Evolutionary conservation across 306 rosid species (phyloP), one percentile per base, ranked within the genome.

Genomic region (Sicyos edulis): DNA sequence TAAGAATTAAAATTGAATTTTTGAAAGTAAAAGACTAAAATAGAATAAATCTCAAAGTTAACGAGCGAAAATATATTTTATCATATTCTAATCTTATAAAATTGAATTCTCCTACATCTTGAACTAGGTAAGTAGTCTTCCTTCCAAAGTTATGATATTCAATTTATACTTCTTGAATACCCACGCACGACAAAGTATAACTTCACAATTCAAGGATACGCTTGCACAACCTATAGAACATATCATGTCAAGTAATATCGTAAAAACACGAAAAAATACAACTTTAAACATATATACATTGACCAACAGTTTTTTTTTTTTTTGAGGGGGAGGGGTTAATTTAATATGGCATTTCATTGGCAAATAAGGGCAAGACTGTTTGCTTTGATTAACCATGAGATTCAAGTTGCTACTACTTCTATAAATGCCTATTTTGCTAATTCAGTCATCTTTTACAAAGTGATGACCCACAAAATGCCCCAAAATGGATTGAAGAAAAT

Each of bases 401-500:
- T 34, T 70, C 61, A 70, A 70, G 59, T 22, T 17, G 34, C 64
- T 54, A 54, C 63, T 65, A 44, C 21, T 54, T 54, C 63, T 71
- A 8, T 71, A 51, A 19, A 51, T 52, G 52, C 32, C 56, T 71
- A 19, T 71, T 71, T 54, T 54, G 63, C 75, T 56, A 10, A 56
- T 21, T 56, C 37, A 22, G 63, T 71, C 75, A 71, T 71, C 63
- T 71, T 71, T 54, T 71, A 71, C 75, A 71, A 54, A 71, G 51
- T 17, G 49, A 54, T 29, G 63, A 71, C 60, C 75, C 51, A 52
- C 51, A 44, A 65, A 44, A 65, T 44, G 17, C 71, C 71, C 71
- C 71, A 71, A 71, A 32, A 32, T 32, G 63, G 51, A 14, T n/a
- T 29, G 10, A 70, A 70, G 0, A 4, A 32, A 17, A 54, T 5